phyloP scores from a whole-genome alignment of 208 protist species.

The Leishmania aethiopica region DNA sequence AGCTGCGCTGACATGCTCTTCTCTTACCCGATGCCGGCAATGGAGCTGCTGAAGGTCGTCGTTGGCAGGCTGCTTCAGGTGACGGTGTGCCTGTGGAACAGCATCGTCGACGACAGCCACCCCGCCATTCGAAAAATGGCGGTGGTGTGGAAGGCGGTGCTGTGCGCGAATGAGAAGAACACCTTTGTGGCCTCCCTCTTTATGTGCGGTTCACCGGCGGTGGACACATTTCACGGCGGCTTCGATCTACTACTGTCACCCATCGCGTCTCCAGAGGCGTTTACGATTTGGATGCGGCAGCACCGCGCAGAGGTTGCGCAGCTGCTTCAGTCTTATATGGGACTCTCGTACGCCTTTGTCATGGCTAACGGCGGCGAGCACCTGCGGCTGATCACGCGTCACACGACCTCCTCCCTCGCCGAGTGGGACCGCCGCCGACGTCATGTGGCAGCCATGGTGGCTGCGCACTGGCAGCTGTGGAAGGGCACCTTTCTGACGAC shows the following conservation, averaged over 20 bases:
- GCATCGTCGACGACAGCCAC: constrained; percentile 14
- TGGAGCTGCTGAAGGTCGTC: constrained; percentile 46
- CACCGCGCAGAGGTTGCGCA: constrained; percentile 16
- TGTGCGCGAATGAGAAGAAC: constrained; percentile 32
- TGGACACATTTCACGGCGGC: constrained; percentile 20
- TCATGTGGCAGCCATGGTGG: constrained; percentile 17
- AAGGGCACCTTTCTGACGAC: constrained; percentile 30
- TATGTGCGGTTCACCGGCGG: constrained; percentile 1
- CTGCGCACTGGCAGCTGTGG: constrained; percentile 34
- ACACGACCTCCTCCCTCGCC: constrained; percentile 11
- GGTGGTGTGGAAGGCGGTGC: constrained; percentile 41
- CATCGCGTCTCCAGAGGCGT: constrained; percentile 16
- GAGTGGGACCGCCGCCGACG: constrained; percentile 29
- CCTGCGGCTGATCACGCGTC: constrained; percentile 20
- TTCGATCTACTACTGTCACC: constrained; percentile 39
- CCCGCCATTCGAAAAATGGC: constrained; percentile 32
- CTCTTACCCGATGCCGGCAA: constrained; percentile 41
- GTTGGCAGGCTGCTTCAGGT: constrained; percentile 50
- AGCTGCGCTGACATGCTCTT: constrained; percentile 47
- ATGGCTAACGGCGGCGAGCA: constrained; percentile 33
- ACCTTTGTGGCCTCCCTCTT: constrained; percentile 17
- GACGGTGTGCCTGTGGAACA: constrained; percentile 34
- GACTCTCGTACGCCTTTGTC: constrained; percentile 27
- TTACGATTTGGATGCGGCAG: constrained; percentile 34
- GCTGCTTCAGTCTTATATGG: constrained; percentile 26